Evolutionary conservation across 495 filamentous ascomycete genomes (phyloP).

Genomic region (Neurospora cerealis): DNA sequence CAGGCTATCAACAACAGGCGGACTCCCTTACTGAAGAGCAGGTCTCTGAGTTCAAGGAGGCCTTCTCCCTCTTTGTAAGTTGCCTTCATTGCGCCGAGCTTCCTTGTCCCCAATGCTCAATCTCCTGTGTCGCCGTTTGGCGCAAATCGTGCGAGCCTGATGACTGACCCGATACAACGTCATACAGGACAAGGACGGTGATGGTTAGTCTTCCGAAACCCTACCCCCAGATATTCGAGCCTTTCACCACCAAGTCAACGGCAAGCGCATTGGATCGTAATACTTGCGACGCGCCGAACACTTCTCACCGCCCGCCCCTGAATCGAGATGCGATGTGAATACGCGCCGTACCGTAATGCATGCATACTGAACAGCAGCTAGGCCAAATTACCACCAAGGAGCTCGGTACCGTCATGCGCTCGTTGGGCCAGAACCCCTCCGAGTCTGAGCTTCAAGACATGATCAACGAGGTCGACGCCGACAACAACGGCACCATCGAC

Average conservation of each 20-base stretch:
- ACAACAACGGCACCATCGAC: constrained; percentile 99
- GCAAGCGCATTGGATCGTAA: neutral
- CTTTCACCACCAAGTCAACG: neutral
- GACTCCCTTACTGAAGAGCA: constrained; percentile 97
- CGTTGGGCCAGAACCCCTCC: constrained; percentile 97
- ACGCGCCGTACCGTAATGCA: neutral
- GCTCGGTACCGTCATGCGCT: constrained; percentile 97
- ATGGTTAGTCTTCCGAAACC: constrained; percentile 65
- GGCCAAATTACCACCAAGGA: constrained; percentile 99
- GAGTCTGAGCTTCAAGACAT: constrained; percentile 99
- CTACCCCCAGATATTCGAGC: neutral
- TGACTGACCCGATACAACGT: constrained; percentile 9
- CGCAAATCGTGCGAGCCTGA: constrained; percentile 5
- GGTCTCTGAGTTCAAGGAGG: constrained; percentile 99
- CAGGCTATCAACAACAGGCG: constrained; percentile 42
- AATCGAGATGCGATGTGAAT: neutral
- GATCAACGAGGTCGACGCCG: constrained; percentile 99
- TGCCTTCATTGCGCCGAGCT: neutral
- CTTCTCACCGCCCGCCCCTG: neutral
- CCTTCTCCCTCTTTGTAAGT: constrained; percentile 99
- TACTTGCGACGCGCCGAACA: neutral
- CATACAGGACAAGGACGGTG: constrained; percentile 94
- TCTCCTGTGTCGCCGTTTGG: neutral
- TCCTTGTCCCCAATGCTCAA: neutral
- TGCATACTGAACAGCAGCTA: constrained; percentile 29